These are phyloP conservation scores for Coemansia sp. DNA, from an alignment of 192 early-diverging fungal genomes.

Conservation along the genomic window DNA sequence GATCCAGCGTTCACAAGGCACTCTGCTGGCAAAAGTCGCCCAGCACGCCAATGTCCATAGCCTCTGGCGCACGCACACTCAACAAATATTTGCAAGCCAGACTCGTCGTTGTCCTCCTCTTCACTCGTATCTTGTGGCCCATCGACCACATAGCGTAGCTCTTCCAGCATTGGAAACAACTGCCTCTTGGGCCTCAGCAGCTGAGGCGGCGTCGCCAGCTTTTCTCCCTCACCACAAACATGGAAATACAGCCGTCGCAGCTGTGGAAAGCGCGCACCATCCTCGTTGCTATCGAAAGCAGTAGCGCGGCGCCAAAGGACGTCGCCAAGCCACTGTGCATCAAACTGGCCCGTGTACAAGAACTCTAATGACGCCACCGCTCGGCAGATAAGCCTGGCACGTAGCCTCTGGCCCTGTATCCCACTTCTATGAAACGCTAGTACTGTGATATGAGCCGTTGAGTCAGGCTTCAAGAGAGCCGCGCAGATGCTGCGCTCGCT, in stretches of 20 bases:
- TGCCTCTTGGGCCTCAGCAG: not conserved
- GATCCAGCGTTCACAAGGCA: conserved; percentile 7
- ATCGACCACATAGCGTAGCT: not conserved
- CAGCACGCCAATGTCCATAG: not conserved
- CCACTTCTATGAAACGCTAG: conserved; percentile 1
- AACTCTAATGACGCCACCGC: conserved; percentile 7
- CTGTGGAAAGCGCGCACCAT: not conserved
- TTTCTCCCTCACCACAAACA: not conserved
- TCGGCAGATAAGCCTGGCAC: not conserved
- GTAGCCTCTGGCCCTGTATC: not conserved
- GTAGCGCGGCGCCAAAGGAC: conserved; percentile 4
- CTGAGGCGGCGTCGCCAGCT: not conserved
- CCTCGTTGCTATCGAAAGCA: not conserved
- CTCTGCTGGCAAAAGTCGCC: not conserved
- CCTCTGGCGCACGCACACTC: not conserved
- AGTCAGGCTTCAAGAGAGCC: not conserved
- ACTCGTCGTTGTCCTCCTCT: not conserved
- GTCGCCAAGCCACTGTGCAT: not conserved
- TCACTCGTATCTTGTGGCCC: not conserved
- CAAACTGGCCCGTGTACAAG: conserved; percentile 3
- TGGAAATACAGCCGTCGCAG: not conserved
- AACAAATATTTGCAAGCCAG: not conserved
- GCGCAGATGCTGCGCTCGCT: conserved; percentile 1
- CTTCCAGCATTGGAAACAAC: not conserved
- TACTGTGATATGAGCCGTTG: not conserved